Conservation (phyloP, 2,329 filamentous ascomycete species). For the Cladosporium sp. region DNA sequence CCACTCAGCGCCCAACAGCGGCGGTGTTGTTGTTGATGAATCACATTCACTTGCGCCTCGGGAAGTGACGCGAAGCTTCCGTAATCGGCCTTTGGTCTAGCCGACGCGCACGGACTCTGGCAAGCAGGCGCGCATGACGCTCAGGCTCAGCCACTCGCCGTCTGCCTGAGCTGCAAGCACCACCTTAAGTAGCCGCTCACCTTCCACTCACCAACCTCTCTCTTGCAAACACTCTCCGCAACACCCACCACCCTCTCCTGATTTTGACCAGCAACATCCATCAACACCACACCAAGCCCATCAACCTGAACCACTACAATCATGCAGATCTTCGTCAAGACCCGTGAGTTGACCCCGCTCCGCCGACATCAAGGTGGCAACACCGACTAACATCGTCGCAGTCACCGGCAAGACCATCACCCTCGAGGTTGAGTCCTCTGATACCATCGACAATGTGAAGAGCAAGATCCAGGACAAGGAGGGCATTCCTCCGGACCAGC, state of each 20-base stretch:
- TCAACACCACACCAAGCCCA: constrained; percentile 4
- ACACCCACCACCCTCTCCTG: background rate
- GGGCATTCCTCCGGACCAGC: constrained; percentile 91
- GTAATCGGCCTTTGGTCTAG: background rate
- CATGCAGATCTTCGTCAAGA: constrained; percentile 99
- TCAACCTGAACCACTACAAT: constrained; percentile 23
- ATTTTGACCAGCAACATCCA: constrained; percentile 4
- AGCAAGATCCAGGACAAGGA: constrained; percentile 97
- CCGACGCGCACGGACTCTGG: background rate
- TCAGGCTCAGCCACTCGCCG: background rate
- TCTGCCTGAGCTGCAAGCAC: background rate
- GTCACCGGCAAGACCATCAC: constrained; percentile 64
- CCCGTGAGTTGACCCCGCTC: constrained; percentile 56
- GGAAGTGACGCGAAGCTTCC: background rate
- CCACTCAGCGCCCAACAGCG: background rate
- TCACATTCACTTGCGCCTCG: background rate
- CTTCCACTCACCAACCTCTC: background rate
- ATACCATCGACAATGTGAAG: constrained; percentile 96
- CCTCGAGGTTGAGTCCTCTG: constrained; percentile 63
- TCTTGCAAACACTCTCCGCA: background rate
- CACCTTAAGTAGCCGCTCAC: constrained; percentile 1
- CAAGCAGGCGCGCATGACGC: constrained; percentile 2
- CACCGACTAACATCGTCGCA: constrained; percentile 34
- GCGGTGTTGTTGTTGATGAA: background rate
- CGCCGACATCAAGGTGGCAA: constrained; percentile 17